Evolutionary conservation across 2,329 filamentous ascomycete genomes (phyloP).

Genomic region (Colletotrichum ledebouriae): DNA sequence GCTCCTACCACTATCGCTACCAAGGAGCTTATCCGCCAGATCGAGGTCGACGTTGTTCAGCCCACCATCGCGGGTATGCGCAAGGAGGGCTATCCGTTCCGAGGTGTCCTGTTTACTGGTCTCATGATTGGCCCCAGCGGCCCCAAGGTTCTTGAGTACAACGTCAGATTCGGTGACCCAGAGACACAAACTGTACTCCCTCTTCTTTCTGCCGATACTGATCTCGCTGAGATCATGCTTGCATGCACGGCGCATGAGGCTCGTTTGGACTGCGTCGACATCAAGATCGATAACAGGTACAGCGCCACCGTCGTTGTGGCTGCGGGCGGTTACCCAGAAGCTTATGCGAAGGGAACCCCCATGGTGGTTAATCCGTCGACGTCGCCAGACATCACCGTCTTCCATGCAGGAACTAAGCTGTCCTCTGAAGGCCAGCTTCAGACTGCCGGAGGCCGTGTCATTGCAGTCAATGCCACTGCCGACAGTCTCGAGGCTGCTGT

Average conservation of each 20-base stretch:
- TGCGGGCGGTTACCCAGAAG: conserved; percentile 85
- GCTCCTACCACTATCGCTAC: conserved; percentile 72
- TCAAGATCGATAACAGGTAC: conserved; percentile 74
- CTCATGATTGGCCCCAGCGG: conserved; percentile 85
- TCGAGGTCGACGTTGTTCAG: conserved; percentile 71
- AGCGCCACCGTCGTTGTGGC: conserved; percentile 89
- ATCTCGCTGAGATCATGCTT: conserved; percentile 86
- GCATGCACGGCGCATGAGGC: conserved; percentile 76
- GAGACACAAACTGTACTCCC: conserved; percentile 87
- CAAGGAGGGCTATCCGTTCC: conserved; percentile 78
- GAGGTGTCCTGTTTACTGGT: conserved; percentile 82
- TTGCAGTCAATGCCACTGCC: conserved; percentile 81
- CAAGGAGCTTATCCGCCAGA: conserved; percentile 64
- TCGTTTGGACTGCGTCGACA: conserved; percentile 73
- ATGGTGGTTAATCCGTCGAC: conserved; percentile 59
- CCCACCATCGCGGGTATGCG: conserved; percentile 76
- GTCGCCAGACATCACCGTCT: conserved; percentile 71
- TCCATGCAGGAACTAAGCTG: conserved; percentile 85
- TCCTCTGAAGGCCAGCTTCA: conserved; percentile 68
- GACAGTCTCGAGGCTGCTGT: conserved; percentile 81
- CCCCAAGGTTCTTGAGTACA: conserved; percentile 87
- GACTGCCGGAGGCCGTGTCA: conserved; percentile 86
- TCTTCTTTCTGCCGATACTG: conserved; percentile 79
- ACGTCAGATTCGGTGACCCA: conserved; percentile 89
- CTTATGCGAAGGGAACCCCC: conserved; percentile 79